These are phyloP conservation scores for Penicillium sp. DNA, from an alignment of 2,329 filamentous ascomycete genomes.

Conservation along the genomic window DNA sequence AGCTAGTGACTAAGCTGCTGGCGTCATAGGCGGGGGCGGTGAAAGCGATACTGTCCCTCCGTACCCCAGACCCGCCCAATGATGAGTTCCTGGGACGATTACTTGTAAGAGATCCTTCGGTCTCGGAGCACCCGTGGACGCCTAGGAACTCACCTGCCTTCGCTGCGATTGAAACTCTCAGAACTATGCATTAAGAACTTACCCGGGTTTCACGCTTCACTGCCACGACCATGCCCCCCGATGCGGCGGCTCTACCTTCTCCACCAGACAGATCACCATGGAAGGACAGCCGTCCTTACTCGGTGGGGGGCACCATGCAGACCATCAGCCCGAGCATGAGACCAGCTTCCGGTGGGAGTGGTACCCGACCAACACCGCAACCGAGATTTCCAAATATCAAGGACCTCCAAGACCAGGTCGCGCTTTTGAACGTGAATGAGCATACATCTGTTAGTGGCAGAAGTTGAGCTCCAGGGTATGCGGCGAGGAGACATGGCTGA, in stretches of 20 bases:
- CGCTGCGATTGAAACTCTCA: background rate
- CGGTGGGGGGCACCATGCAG: conserved; percentile 25
- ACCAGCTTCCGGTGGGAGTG: conserved; percentile 22
- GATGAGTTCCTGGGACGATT: conserved; percentile 14
- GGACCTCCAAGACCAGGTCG: conserved; percentile 37
- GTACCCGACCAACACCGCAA: conserved; percentile 16
- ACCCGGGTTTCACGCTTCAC: conserved; percentile 5
- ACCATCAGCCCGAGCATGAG: conserved; percentile 22
- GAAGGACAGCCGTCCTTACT: conserved; percentile 25
- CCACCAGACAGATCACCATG: conserved; percentile 30
- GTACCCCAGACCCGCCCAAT: conserved; percentile 17
- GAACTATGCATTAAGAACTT: conserved; percentile 23
- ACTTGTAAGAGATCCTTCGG: conserved; percentile 1
- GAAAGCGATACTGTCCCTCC: conserved; percentile 19
- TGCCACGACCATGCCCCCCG: conserved; percentile 32
- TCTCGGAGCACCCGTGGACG: conserved; percentile 1
- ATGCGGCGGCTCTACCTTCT: conserved; percentile 35
- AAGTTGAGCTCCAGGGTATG: background rate
- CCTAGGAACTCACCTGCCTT: background rate
- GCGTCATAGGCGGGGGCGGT: conserved; percentile 35
- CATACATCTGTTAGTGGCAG: conserved; percentile 25
- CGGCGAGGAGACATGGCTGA: conserved; percentile 14
- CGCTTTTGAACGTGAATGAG: conserved; percentile 29
- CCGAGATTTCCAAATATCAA: conserved; percentile 36
- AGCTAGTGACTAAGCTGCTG: conserved; percentile 23